Conservation (phyloP, 345 rosid species). For the Viola odorata region DNA sequence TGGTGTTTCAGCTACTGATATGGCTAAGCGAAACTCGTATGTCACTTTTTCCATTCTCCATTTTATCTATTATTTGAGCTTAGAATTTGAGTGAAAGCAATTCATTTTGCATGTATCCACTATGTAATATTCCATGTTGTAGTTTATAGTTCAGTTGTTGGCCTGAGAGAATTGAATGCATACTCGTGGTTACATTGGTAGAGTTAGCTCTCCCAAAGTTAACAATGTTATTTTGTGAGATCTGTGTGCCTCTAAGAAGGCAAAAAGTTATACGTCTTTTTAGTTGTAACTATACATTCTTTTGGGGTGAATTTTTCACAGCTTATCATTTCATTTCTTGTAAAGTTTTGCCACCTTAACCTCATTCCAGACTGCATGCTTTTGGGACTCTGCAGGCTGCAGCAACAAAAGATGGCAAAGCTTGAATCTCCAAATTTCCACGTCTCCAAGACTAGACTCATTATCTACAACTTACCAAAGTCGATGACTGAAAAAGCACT, state of each 20-base stretch:
- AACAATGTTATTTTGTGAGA: too few species aligned
- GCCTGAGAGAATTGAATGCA: not conserved
- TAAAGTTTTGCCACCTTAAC: too few species aligned
- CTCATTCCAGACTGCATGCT: not conserved
- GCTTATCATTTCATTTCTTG: too few species aligned
- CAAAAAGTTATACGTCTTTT: not conserved
- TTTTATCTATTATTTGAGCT: slow-evolving; percentile 1
- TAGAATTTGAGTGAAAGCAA: not conserved
- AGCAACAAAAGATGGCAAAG: slow-evolving; percentile 73
- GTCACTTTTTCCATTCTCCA: not conserved
- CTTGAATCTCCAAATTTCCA: slow-evolving; percentile 93
- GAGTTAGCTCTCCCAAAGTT: not conserved
- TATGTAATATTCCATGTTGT: not conserved
- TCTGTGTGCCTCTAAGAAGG: not conserved
- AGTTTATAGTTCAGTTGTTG: not conserved
- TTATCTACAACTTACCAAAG: slow-evolving; percentile 81
- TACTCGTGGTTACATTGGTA: not conserved
- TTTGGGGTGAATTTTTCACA: not conserved
- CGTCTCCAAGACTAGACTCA: slow-evolving; percentile 73
- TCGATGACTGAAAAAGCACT: slow-evolving; percentile 64
- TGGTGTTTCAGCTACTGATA: slow-evolving; percentile 79
- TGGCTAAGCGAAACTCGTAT: slow-evolving; percentile 63
- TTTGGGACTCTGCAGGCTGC: slow-evolving; percentile 47
- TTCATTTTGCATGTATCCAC: not conserved
- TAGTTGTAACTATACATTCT: not conserved